Evolutionary conservation across 106 monocot species (phyloP), one percentile per base, ranked within the genome.

Genomic region (Amphibolis antarctica): DNA sequence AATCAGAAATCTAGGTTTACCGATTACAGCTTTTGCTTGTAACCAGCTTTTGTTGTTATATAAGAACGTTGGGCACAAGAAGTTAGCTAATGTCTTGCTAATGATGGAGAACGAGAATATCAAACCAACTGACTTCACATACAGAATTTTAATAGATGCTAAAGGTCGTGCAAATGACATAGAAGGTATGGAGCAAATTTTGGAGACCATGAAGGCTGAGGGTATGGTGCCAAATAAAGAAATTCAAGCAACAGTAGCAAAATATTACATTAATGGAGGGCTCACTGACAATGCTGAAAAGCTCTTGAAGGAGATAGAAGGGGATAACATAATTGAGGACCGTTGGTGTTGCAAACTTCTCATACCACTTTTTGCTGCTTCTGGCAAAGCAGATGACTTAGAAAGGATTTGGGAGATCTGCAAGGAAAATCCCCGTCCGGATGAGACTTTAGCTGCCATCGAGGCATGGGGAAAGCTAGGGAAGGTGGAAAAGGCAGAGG

Each of bases 61-160:
- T 42, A 79, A 71, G 63, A 85, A 70, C 55, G 10, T 66, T 27
- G 53, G 74, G 55, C 70, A 61, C 5, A 82, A 68, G 50, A 89
- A 89, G 66, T 68, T 89, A 23, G 65, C 75, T 46, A 63, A 77
- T 75, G 71, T 85, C 20, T 78, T 89, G 31, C 12, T 43, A 31
- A 53, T 82, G 69, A 89, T 85, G 88, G 77, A 89, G 60, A 82
- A 77, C 59, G 88, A 82, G 64, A 69, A 71, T 64, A 46, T 82
- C 19, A 82, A 82, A 53, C 82, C 85, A 66, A 63, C 79, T 50
- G 42, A 61, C 26, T 79, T 80, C 57, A 77, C 85, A 5, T 85
- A 85, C 59, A 77, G 31, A 26, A 45, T 89, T 20, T 75, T 89
- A 46, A 81, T 89, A 53, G 85, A 89, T 18, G 47, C 48, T 25